Percentiles rank a stretch among this genome's conserved stretches.
Evolutionary conservation across 331 rosid species (phyloP).

Genomic region (Acacia concinna): DNA sequence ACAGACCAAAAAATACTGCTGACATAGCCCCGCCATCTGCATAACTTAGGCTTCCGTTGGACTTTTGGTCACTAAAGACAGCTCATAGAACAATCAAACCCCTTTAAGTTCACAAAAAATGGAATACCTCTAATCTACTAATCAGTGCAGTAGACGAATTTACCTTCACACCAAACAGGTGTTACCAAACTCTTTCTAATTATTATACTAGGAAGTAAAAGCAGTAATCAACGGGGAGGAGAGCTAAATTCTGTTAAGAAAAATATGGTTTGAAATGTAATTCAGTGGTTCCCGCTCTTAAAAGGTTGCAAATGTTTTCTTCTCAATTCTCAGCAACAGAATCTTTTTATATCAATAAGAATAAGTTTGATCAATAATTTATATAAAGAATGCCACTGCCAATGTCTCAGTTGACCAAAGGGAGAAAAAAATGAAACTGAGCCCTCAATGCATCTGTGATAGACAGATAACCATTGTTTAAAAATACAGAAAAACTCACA

Average conservation of each 20-base stretch:
- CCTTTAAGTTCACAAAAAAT: not conserved
- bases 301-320: not conserved
- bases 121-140: not conserved
- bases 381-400: not conserved
- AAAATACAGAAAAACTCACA: not conserved
- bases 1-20: conserved; percentile 18
- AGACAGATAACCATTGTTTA: not conserved
- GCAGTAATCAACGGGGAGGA: no score
- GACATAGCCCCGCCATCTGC: conserved; percentile 15
- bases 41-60: not conserved
- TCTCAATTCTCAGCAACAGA: not conserved
- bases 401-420: conserved; percentile 16
- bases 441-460: conserved; percentile 8
- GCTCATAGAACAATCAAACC: no score
- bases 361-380: not conserved
- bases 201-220: not conserved
- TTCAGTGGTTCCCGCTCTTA: not conserved
- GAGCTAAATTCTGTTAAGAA: not conserved
- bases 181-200: not conserved
- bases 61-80: not conserved
- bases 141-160: not conserved
- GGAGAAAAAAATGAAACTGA: conserved; percentile 10
- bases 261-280: not conserved
- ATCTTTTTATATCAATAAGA: not conserved
- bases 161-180: not conserved